Percentiles rank a stretch among this genome's conserved stretches.
These are phyloP conservation scores for Syzygium jambos DNA, from an alignment of 345 rosid species.

Conservation along the genomic window DNA sequence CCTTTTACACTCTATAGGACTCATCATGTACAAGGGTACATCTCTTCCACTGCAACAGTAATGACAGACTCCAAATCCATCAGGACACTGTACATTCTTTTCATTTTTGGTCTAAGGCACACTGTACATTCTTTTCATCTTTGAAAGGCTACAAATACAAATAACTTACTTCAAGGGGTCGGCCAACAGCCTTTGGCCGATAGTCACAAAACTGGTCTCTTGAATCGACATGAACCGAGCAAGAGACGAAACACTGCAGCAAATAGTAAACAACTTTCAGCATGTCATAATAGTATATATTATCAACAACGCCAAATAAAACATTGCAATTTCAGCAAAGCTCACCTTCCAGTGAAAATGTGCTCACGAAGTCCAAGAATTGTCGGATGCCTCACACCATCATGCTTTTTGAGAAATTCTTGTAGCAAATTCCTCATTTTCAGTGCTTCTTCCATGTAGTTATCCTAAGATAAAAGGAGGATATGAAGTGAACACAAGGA, in stretches of 20 bases:
- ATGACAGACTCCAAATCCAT: neutral
- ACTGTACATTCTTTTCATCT: neutral
- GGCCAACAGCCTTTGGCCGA: constrained; percentile 92
- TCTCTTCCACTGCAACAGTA: neutral
- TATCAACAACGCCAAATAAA: neutral
- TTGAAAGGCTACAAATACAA: neutral
- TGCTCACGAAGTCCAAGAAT: constrained; percentile 98
- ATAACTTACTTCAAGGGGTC: constrained; percentile 80
- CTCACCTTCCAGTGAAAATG: constrained; percentile 95
- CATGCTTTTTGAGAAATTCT: constrained; percentile 89
- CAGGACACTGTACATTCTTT: neutral
- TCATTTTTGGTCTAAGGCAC: neutral
- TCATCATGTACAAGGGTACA: no score
- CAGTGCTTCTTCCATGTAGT: constrained; percentile 97
- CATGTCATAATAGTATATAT: neutral
- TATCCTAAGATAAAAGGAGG: constrained; percentile 39
- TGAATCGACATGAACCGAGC: constrained; percentile 99
- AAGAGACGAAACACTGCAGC: constrained; percentile 91
- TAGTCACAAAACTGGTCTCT: constrained; percentile 96
- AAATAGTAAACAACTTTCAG: neutral
- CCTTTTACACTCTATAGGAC: no score
- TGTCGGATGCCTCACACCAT: constrained; percentile 82
- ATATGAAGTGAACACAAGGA: neutral
- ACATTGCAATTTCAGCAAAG: neutral
- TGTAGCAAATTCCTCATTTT: constrained; percentile 93